Evolutionary conservation across 2,329 filamentous ascomycete species (phyloP).

Genomic region (Zymoseptoria tritici): DNA sequence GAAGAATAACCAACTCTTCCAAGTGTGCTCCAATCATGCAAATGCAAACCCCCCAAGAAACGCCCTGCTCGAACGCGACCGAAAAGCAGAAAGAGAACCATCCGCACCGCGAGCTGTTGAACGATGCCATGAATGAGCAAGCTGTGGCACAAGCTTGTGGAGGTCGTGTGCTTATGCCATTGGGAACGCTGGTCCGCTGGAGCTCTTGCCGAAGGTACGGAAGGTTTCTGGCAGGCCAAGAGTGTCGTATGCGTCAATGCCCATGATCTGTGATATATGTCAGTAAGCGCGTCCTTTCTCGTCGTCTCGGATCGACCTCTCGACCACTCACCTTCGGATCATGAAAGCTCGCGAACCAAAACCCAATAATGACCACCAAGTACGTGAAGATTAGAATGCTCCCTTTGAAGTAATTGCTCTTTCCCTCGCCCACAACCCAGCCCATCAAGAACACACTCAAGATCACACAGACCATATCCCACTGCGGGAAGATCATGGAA

Average conservation of each 20-base stretch:
- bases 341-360: slow-evolving; percentile 71
- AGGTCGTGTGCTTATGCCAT: background rate
- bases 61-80: background rate
- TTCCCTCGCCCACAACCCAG: slow-evolving; percentile 96
- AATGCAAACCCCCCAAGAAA: background rate
- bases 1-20: background rate
- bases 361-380: slow-evolving; percentile 82
- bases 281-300: background rate
- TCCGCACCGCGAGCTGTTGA: no score
- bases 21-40: background rate
- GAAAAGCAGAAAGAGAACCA: background rate
- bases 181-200: slow-evolving; percentile 10
- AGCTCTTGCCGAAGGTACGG: slow-evolving; percentile 14
- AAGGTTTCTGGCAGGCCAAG: slow-evolving; percentile 18
- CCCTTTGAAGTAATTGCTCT: slow-evolving; percentile 99
- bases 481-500: slow-evolving; percentile 89
- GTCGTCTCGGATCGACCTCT: background rate
- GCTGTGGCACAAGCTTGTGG: no score
- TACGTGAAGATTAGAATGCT: slow-evolving; percentile 91
- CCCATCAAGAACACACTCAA: slow-evolving; percentile 92
- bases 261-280: slow-evolving; percentile 14
- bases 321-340: slow-evolving; percentile 39
- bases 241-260: slow-evolving; percentile 19
- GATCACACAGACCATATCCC: slow-evolving; percentile 97
- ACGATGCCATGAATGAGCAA: no score